Conservation (phyloP, 2,329 filamentous ascomycete species). For the Lachnellula suecica region DNA sequence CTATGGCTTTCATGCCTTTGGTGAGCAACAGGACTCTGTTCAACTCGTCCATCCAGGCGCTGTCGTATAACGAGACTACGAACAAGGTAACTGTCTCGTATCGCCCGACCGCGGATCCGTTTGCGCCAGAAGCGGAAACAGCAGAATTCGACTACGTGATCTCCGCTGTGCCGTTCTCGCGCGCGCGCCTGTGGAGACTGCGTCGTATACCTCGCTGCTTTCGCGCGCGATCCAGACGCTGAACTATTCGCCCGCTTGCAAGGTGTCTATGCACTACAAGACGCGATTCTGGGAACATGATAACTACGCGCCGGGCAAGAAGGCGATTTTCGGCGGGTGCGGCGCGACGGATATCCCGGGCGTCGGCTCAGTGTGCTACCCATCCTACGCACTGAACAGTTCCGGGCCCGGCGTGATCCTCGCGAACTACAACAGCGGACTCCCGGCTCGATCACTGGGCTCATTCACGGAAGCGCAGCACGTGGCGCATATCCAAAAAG, state of each 20-base stretch:
- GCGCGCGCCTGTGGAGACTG: conserved; percentile 19
- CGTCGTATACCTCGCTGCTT: conserved; percentile 40
- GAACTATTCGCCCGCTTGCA: conserved; percentile 47
- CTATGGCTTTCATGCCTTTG: conserved; percentile 60
- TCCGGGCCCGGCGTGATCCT: conserved; percentile 62
- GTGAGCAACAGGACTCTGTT: conserved; percentile 57
- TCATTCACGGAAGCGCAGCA: conserved; percentile 58
- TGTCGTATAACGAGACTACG: conserved; percentile 50
- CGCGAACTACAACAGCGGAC: conserved; percentile 54
- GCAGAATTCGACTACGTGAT: conserved; percentile 27
- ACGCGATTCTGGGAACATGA: conserved; percentile 57
- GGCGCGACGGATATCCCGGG: conserved; percentile 62
- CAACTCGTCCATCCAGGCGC: conserved; percentile 54
- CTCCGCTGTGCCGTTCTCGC: conserved; percentile 31
- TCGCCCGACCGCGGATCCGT: conserved; percentile 39
- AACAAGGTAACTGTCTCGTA: conserved; percentile 59
- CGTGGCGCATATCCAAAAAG: conserved; percentile 60
- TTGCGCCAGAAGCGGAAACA: conserved; percentile 6
- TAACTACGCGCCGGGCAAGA: conserved; percentile 34
- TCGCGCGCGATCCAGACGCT: conserved; percentile 47
- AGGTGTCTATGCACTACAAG: conserved; percentile 66
- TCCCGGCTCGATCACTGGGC: conserved; percentile 40
- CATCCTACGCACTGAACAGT: conserved; percentile 64
- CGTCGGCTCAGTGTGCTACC: conserved; percentile 64
- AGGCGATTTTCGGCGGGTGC: conserved; percentile 41